phyloP scores from a whole-genome alignment of 164 flowering plant genomes.

The Euptelea pleiosperma region DNA sequence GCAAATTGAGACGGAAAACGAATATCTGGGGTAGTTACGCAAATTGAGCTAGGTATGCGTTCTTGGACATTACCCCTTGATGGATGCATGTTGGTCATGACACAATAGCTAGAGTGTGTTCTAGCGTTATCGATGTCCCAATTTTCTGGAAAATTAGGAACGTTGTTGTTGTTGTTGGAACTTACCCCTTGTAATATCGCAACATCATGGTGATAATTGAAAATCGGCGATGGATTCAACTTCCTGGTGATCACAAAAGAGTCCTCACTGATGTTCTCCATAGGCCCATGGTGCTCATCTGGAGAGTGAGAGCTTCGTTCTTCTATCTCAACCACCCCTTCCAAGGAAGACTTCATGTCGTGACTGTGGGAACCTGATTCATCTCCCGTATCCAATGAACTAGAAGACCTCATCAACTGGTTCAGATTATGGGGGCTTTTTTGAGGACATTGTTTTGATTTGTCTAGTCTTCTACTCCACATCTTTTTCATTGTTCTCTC shows the following conservation, averaged over 20 bases:
- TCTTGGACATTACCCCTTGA: slow-evolving; percentile 4
- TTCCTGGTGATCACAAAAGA: slow-evolving; percentile 17
- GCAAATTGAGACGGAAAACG: slow-evolving; percentile 25
- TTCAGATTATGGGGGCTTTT: not conserved
- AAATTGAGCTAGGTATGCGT: not conserved
- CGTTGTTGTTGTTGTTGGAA: slow-evolving; percentile 11
- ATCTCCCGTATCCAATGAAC: slow-evolving; percentile 18
- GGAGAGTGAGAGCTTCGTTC: slow-evolving; percentile 1
- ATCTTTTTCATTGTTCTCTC: slow-evolving; percentile 43
- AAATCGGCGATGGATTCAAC: slow-evolving; percentile 20
- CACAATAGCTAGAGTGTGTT: not conserved
- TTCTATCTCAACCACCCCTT: slow-evolving; percentile 10
- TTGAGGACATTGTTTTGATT: slow-evolving; percentile 4
- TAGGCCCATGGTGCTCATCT: not conserved
- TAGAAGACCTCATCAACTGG: slow-evolving; percentile 8
- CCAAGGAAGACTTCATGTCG: slow-evolving; percentile 14
- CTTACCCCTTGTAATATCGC: slow-evolving; percentile 26
- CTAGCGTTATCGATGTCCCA: slow-evolving; percentile 14
- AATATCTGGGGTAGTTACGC: slow-evolving; percentile 1
- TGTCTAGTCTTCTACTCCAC: slow-evolving; percentile 10
- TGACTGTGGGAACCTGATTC: slow-evolving; percentile 22
- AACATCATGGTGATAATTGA: slow-evolving; percentile 15
- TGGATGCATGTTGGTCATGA: slow-evolving; percentile 9
- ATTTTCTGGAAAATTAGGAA: slow-evolving; percentile 8
- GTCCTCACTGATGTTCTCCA: slow-evolving; percentile 6